Conservation (phyloP, 129 eudicot genomes). For the Rutidosis leptorrhynchoides region DNA sequence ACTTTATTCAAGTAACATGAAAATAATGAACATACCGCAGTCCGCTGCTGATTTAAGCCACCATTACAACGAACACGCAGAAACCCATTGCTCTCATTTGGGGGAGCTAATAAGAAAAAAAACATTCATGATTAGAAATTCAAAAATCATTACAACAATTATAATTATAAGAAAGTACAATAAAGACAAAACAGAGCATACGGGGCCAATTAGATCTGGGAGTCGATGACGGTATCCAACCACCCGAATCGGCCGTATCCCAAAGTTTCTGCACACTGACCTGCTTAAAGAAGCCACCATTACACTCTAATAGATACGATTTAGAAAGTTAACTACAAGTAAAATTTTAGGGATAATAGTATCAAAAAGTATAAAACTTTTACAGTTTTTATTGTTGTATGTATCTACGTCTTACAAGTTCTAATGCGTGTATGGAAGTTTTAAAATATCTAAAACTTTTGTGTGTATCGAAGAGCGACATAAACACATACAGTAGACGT, state of each 20-base stretch:
- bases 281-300: conserved; percentile 36
- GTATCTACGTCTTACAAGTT: too few species aligned
- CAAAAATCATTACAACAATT: conserved; percentile 18
- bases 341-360: too few species aligned
- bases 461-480: too few species aligned
- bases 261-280: conserved; percentile 61
- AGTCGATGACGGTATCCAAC: conserved; percentile 88
- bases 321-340: conserved; percentile 2
- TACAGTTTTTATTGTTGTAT: too few species aligned
- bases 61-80: conserved; percentile 97
- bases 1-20: not conserved
- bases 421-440: too few species aligned
- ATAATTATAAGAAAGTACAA: conserved; percentile 7
- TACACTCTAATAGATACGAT: conserved; percentile 4
- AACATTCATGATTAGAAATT: not conserved
- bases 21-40: conserved; percentile 59
- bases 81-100: conserved; percentile 74
- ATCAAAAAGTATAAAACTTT: too few species aligned
- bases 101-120: conserved; percentile 65
- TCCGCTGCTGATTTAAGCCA: conserved; percentile 93
- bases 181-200: conserved; percentile 35
- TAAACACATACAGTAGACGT: too few species aligned
- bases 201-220: conserved; percentile 92
- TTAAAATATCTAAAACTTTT: too few species aligned
- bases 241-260: conserved; percentile 69